Conservation (phyloP, 2,329 filamentous ascomycete genomes). For the Trichophyton verrucosum region DNA sequence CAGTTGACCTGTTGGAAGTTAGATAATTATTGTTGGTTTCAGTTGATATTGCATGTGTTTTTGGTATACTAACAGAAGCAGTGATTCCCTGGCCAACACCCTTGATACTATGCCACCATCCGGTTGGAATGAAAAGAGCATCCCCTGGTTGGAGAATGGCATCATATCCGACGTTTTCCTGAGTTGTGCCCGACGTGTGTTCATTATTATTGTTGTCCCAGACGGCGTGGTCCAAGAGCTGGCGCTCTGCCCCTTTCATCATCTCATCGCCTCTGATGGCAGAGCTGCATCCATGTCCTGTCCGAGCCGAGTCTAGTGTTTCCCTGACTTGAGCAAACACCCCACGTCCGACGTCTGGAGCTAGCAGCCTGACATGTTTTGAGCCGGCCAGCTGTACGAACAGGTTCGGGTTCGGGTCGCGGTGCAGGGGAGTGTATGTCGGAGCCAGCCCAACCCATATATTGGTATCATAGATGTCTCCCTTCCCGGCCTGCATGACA, state of each 20-base stretch:
- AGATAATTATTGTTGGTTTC: neutral
- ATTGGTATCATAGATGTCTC: constrained; percentile 76
- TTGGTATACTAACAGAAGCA: constrained; percentile 39
- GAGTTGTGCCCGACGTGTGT: neutral
- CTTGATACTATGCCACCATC: constrained; percentile 79
- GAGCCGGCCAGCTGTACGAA: constrained; percentile 68
- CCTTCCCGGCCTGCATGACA: constrained; percentile 52
- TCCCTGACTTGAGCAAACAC: constrained; percentile 48
- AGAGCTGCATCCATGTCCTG: constrained; percentile 23
- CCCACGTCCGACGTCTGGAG: constrained; percentile 48
- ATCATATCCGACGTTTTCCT: constrained; percentile 32
- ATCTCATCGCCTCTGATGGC: constrained; percentile 68
- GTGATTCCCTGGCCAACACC: constrained; percentile 48
- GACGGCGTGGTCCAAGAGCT: constrained; percentile 52
- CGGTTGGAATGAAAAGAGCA: constrained; percentile 64
- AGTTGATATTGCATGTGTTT: neutral
- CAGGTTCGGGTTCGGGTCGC: constrained; percentile 86
- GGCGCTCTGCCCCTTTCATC: constrained; percentile 70
- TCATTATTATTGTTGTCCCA: constrained; percentile 42
- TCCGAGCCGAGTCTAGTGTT: constrained; percentile 21
- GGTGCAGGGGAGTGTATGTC: constrained; percentile 80
- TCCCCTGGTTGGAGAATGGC: constrained; percentile 52
- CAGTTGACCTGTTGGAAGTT: constrained; percentile 49
- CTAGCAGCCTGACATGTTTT: constrained; percentile 62
- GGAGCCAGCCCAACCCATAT: constrained; percentile 80